Evolutionary conservation across 495 filamentous ascomycete species (phyloP).

Genomic region (Podospora comata): DNA sequence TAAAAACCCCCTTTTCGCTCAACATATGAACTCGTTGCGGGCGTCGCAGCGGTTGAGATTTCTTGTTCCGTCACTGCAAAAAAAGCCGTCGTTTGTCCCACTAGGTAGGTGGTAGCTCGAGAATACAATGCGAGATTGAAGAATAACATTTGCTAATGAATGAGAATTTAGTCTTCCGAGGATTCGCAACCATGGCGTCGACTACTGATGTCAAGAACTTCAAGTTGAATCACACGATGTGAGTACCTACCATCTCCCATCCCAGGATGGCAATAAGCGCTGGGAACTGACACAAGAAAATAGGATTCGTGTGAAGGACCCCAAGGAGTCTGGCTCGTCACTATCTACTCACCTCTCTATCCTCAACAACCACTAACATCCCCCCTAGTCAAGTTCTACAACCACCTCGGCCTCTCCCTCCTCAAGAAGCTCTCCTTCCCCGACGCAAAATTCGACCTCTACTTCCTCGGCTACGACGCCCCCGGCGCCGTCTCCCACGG

Average conservation of each 20-base stretch:
- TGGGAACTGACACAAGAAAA: constrained; percentile 25
- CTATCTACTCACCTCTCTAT: neutral
- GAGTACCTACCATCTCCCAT: constrained; percentile 27
- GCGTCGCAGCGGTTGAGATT: constrained; percentile 21
- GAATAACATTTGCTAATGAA: neutral
- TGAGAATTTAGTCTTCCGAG: constrained; percentile 1
- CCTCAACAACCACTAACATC: neutral
- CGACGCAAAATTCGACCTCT: constrained; percentile 86
- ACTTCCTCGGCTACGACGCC: constrained; percentile 75
- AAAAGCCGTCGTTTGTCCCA: constrained; percentile 4
- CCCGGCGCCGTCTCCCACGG: constrained; percentile 56
- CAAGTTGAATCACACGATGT: constrained; percentile 83
- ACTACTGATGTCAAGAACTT: constrained; percentile 74
- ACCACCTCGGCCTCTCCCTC: constrained; percentile 84
- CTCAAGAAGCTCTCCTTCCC: constrained; percentile 68
- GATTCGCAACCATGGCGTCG: constrained; percentile 60
- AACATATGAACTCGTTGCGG: constrained; percentile 24
- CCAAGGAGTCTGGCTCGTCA: constrained; percentile 65
- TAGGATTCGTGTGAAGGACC: constrained; percentile 95
- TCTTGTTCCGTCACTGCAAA: constrained; percentile 13
- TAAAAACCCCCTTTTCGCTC: neutral
- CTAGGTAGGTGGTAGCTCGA: constrained; percentile 5
- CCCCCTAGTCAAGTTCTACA: constrained; percentile 77
- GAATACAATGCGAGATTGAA: neutral
- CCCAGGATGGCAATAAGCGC: constrained; percentile 20